Base-by-base conservation (phyloP, 305 asterid genomes). In the Fraxinus sp. region DNA sequence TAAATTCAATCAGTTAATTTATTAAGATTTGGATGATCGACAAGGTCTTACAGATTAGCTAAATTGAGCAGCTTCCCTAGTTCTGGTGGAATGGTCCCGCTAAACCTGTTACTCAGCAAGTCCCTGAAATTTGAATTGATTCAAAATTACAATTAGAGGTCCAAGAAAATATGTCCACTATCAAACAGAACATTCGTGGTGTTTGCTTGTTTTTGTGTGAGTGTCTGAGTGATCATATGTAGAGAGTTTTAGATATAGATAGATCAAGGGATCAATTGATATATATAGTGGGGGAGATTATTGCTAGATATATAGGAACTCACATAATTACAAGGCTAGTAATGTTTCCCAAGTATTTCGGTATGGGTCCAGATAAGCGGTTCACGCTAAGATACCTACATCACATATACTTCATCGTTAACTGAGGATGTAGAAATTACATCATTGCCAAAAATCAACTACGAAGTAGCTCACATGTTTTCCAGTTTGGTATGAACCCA, bases 291-390 rank as follows among this genome's bases (percentile, higher is more conserved):
- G 1, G n/a, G 55, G 22, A 46, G 22, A 79, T 79, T n/a, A 79
- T 79, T n/a, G 79, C 24, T 72, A 35, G 55, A 52, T 33, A 22
- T 33, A 33, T 33, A 33, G 55, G 70, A 70, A 52, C 93, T 81
- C 81, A 91, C 95, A 92, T 1, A 78, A 0, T 37, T 52, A 37
- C 73, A 75, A 92, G 91, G 0, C 91, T 89, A 22, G 84, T 84
- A 32, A 91, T 89, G 79, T 88, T 82, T 81, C 95, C 95, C 88
- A 90, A 74, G 84, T 86, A 91, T n/a, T 79, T 52, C 0, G 93
- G 97, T 79, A 92, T 86, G 11, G 85, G 90, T 70, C 97, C 97
- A 32, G 95, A 83, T 80, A 92, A 89, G 81, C 91, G 91, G 82
- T 91, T 92, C 26, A 26, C 86, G 70, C 36, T 41, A 41, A 90